Percentiles rank a stretch among this genome's conserved stretches.
Evolutionary conservation across 176 grass and related monocot species (phyloP).

Genomic region (Cocos nucifera): DNA sequence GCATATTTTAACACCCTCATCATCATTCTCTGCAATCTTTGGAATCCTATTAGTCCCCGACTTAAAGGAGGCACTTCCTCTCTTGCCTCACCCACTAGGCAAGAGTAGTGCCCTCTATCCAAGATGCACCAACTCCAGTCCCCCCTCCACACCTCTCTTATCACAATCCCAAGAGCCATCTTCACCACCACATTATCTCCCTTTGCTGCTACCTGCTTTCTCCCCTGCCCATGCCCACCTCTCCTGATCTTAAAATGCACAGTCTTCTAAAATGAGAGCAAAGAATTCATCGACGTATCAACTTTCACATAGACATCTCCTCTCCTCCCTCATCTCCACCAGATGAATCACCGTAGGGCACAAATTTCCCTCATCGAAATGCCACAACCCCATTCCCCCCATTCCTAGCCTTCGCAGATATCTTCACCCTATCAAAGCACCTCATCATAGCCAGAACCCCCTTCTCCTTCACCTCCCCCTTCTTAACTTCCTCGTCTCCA

Average conservation of each 20-base stretch:
- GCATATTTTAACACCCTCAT: constrained; percentile 88
- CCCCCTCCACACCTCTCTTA: constrained; percentile 35
- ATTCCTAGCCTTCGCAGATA: constrained; percentile 84
- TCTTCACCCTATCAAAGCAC: constrained; percentile 81
- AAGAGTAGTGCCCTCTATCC: constrained; percentile 66
- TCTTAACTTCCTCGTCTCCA: constrained; percentile 7
- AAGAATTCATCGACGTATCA: constrained; percentile 82
- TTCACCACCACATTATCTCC: constrained; percentile 82
- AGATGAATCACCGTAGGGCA: constrained; percentile 72
- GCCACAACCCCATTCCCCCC: constrained; percentile 89
- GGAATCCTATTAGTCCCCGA: constrained; percentile 70
- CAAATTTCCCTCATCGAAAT: constrained; percentile 81
- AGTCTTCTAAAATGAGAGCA: constrained; percentile 77
- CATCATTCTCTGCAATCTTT: constrained; percentile 84
- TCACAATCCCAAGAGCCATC: constrained; percentile 70
- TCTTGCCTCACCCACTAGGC: constrained; percentile 66
- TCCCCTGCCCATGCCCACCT: constrained; percentile 65
- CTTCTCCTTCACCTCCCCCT: constrained; percentile 62
- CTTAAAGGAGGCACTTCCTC: constrained; percentile 84
- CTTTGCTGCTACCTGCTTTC: constrained; percentile 64
- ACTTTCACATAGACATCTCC: constrained; percentile 79
- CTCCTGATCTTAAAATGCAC: constrained; percentile 77
- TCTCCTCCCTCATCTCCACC: constrained; percentile 81
- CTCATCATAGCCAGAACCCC: constrained; percentile 94
- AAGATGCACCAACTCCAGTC: constrained; percentile 55